These are phyloP conservation scores for Aspergillus cavernicola DNA, from an alignment of 495 filamentous ascomycete genomes.

Conservation along the genomic window DNA sequence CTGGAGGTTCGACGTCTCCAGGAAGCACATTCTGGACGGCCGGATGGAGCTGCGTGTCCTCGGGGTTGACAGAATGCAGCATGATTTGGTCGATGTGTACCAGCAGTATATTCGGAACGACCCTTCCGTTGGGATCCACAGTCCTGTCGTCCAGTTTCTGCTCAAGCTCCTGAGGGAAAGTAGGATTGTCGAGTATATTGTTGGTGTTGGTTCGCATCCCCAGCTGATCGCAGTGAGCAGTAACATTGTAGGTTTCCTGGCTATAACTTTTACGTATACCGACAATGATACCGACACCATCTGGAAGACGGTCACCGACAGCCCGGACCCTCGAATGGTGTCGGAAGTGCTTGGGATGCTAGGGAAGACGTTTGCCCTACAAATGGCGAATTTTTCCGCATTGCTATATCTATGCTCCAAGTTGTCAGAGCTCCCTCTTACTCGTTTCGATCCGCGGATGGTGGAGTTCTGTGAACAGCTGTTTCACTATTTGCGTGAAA, in stretches of 20 bases:
- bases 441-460: conserved; percentile 53
- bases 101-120: conserved; percentile 45
- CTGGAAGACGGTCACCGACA: conserved; percentile 80
- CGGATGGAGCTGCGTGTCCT: conserved; percentile 84
- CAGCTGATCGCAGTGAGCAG: conserved; percentile 77
- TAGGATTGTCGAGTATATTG: conserved; percentile 76
- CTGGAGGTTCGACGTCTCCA: conserved; percentile 68
- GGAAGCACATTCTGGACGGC: conserved; percentile 71
- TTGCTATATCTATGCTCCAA: conserved; percentile 75
- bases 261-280: conserved; percentile 74
- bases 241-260: conserved; percentile 84
- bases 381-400: conserved; percentile 39
- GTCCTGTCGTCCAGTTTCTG: conserved; percentile 60
- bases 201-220: conserved; percentile 87
- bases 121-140: conserved; percentile 28
- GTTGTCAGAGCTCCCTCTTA: conserved; percentile 63
- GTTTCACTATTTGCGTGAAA: conserved; percentile 34
- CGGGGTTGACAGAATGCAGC: conserved; percentile 66
- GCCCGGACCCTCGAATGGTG: conserved; percentile 79
- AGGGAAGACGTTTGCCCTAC: conserved; percentile 57
- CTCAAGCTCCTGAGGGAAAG: conserved; percentile 60
- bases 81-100: conserved; percentile 64
- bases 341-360: conserved; percentile 77
- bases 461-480: conserved; percentile 42
- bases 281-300: conserved; percentile 70